Percentiles rank a stretch among this genome's conserved stretches.
Conservation (phyloP, 768 basidiomycete species). For the Epithele typhae region DNA sequence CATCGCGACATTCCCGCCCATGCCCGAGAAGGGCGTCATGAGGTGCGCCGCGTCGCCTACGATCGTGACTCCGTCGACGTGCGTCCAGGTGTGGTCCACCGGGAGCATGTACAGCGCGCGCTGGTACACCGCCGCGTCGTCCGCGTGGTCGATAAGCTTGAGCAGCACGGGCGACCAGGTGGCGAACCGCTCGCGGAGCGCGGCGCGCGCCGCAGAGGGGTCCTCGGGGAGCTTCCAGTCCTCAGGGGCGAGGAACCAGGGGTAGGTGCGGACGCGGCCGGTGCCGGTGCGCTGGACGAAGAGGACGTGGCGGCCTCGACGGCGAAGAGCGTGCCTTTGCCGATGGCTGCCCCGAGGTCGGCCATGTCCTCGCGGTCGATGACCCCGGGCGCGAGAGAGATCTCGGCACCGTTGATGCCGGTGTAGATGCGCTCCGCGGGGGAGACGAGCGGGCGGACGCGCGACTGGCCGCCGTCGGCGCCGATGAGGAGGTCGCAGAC, state of each 20-base stretch:
- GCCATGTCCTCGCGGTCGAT: background rate
- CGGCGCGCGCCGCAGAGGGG: constrained; percentile 7
- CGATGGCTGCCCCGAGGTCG: constrained; percentile 16
- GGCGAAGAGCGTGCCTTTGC: constrained; percentile 26
- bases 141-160: constrained; percentile 3
- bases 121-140: constrained; percentile 3
- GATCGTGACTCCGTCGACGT: constrained; percentile 4
- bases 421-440: constrained; percentile 29
- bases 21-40: constrained; percentile 34
- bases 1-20: constrained; percentile 35
- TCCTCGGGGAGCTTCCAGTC: constrained; percentile 6
- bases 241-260: constrained; percentile 8
- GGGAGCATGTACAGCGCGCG: constrained; percentile 13
- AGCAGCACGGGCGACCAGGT: constrained; percentile 10
- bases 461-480: constrained; percentile 39
- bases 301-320: constrained; percentile 22
- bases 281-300: constrained; percentile 29
- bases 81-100: constrained; percentile 10
- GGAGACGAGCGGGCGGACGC: constrained; percentile 30
- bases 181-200: background rate
- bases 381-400: constrained; percentile 20
- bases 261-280: constrained; percentile 13
- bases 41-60: constrained; percentile 32
- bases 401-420: constrained; percentile 21
- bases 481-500: constrained; percentile 27